These are phyloP conservation scores for Peronospora belbahrii DNA, from an alignment of 352 stramenopile genomes.

Conservation along the genomic window DNA sequence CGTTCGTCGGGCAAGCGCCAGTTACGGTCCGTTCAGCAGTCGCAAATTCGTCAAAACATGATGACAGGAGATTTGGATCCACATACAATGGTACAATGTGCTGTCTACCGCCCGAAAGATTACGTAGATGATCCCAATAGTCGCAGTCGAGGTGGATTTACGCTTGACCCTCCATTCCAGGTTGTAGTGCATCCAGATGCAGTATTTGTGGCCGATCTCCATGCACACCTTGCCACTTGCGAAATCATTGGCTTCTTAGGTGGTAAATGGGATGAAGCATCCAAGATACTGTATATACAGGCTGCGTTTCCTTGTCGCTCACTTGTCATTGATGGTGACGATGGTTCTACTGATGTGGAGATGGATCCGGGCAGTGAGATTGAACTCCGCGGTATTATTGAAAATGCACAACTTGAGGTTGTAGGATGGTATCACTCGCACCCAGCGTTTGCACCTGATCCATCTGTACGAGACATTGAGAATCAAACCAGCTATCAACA, in stretches of 20 bases:
- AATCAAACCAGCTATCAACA: slow-evolving; percentile 92
- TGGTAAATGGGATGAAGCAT: slow-evolving; percentile 78
- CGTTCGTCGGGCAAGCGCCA: slow-evolving; percentile 42
- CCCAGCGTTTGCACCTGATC: slow-evolving; percentile 88
- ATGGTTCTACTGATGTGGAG: slow-evolving; percentile 91
- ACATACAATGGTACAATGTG: slow-evolving; percentile 84
- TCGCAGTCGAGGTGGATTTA: slow-evolving; percentile 36
- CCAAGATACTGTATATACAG: slow-evolving; percentile 87
- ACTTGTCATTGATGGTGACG: slow-evolving; percentile 81
- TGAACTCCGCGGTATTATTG: slow-evolving; percentile 85
- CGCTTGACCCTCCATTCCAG: slow-evolving; percentile 71
- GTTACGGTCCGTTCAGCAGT: slow-evolving; percentile 65
- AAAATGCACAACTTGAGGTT: slow-evolving; percentile 82
- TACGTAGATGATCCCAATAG: slow-evolving; percentile 29
- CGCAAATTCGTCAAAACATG: slow-evolving; percentile 71
- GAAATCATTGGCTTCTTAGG: slow-evolving; percentile 94
- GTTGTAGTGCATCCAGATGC: slow-evolving; percentile 87
- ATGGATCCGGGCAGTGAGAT: slow-evolving; percentile 92
- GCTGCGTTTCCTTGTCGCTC: slow-evolving; percentile 90
- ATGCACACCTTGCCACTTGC: slow-evolving; percentile 87
- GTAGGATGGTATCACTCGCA: slow-evolving; percentile 95
- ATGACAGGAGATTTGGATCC: slow-evolving; percentile 66
- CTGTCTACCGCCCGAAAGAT: slow-evolving; percentile 45
- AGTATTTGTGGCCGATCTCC: slow-evolving; percentile 88
- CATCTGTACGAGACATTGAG: slow-evolving; percentile 90